phyloP scores from a whole-genome alignment of 2,329 filamentous ascomycete species.

The Nemania sp. region DNA sequence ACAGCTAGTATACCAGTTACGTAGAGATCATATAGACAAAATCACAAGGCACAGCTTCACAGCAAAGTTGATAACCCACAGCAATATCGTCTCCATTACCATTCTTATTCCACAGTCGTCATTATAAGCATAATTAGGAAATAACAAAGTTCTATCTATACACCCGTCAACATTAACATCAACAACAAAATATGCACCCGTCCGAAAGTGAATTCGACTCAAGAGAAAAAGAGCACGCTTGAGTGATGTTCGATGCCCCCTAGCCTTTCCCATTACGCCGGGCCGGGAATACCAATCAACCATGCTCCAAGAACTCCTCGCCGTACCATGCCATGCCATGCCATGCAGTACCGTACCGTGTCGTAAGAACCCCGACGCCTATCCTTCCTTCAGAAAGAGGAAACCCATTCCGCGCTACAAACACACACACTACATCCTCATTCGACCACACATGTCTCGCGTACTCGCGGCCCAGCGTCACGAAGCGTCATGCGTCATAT shows the following conservation, averaged over 20 bases:
- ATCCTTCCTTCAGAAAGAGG: not conserved
- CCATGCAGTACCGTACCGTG: constrained; percentile 7
- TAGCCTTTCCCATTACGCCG: constrained; percentile 13
- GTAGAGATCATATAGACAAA: not conserved
- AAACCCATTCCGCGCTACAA: not conserved
- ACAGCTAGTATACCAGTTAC: not conserved
- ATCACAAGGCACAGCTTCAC: not conserved
- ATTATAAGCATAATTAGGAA: not conserved
- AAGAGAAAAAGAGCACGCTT: not conserved
- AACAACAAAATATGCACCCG: not conserved
- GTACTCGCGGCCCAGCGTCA: not conserved
- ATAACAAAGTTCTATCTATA: not conserved
- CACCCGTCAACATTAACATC: not conserved
- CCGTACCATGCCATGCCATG: constrained; percentile 30
- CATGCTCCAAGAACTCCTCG: constrained; percentile 35
- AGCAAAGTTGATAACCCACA: not conserved
- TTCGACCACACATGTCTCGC: constrained; percentile 6
- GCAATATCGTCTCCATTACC: not conserved
- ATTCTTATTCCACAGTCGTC: not conserved
- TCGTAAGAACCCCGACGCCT: constrained; percentile 1
- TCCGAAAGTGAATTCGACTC: not conserved
- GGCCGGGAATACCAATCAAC: constrained; percentile 23
- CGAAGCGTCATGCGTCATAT: no score
- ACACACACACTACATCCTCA: not conserved
- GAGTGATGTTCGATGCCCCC: not conserved